Conservation (phyloP, 2,329 filamentous ascomycete genomes). For the Fusarium incarnatum region DNA sequence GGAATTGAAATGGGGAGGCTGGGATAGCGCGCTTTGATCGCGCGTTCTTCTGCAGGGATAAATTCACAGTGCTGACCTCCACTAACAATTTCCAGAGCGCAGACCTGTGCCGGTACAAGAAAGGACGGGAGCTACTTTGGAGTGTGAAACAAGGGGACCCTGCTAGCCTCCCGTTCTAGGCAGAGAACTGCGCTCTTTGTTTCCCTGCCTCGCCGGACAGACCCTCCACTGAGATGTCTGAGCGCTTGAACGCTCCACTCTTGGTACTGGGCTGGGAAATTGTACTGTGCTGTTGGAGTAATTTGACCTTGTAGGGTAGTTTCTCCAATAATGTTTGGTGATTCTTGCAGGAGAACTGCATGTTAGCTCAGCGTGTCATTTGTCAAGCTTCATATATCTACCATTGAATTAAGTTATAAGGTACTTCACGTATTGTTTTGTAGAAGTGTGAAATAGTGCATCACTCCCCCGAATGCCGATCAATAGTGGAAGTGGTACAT, state of each 20-base stretch:
- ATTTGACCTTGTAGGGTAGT: not conserved
- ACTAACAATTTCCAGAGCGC: not conserved
- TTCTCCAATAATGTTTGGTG: not conserved
- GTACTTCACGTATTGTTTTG: accelerated
- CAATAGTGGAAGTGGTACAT: no score
- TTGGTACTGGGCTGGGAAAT: not conserved
- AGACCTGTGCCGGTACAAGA: not conserved
- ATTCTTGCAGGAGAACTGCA: not conserved
- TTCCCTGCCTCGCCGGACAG: not conserved
- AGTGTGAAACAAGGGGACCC: not conserved
- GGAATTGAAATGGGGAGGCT: not conserved
- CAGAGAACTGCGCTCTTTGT: not conserved
- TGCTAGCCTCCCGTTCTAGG: not conserved
- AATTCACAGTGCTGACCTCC: not conserved
- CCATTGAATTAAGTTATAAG: no score
- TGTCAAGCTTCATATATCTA: no score
- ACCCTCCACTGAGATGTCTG: no score
- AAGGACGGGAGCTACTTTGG: not conserved
- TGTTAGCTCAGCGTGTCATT: no score
- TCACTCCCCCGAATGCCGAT: no score
- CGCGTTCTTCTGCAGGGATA: not conserved
- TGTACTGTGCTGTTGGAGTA: not conserved
- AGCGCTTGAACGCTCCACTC: not conserved
- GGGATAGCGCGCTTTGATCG: not conserved
- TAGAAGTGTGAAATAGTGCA: no score